A percentile compares a stretch with the other conserved stretches of the same genome.
Evolutionary conservation across 768 basidiomycete genomes (phyloP).

Genomic region (Xerocomellus intermedius): DNA sequence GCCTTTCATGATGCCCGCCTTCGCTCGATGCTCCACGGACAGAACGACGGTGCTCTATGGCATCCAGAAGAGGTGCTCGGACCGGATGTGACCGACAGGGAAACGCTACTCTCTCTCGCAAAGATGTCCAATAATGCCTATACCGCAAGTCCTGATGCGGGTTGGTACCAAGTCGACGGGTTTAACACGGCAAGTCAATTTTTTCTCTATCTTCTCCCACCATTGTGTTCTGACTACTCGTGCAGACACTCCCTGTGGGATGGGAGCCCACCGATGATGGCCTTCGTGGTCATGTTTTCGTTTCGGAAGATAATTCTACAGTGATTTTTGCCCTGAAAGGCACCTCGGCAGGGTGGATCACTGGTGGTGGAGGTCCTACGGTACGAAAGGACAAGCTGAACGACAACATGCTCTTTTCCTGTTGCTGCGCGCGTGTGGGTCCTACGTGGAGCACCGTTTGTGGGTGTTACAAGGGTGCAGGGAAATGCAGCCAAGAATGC

Average conservation of each 20-base stretch:
- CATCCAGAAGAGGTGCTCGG: conserved; percentile 57
- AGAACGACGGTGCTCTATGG: conserved; percentile 55
- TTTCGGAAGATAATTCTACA: conserved; percentile 77
- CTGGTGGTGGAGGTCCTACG: conserved; percentile 79
- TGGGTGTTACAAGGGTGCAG: conserved; percentile 72
- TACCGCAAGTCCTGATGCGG: conserved; percentile 42
- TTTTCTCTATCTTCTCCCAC: too few relatives aligned
- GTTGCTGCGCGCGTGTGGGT: conserved; percentile 94
- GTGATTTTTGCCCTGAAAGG: conserved; percentile 91
- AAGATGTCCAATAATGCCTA: conserved; percentile 96
- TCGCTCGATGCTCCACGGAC: conserved; percentile 37
- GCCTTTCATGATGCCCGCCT: conserved; percentile 36
- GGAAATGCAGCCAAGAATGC: conserved; percentile 80
- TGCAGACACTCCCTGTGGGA: conserved; percentile 72
- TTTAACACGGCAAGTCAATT: conserved; percentile 57
- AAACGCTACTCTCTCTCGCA: conserved; percentile 72
- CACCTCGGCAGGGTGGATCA: conserved; percentile 71
- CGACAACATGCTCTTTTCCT: conserved; percentile 94
- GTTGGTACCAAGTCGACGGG: conserved; percentile 71
- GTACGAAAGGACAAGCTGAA: conserved; percentile 88
- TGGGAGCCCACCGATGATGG: conserved; percentile 92
- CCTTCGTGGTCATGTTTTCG: conserved; percentile 89
- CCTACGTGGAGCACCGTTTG: conserved; percentile 94
- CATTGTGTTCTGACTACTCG: background rate
- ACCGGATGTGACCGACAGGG: conserved; percentile 74